Evolutionary conservation across 2,329 filamentous ascomycete species (phyloP).

Genomic region (Hypoxylon sp.): DNA sequence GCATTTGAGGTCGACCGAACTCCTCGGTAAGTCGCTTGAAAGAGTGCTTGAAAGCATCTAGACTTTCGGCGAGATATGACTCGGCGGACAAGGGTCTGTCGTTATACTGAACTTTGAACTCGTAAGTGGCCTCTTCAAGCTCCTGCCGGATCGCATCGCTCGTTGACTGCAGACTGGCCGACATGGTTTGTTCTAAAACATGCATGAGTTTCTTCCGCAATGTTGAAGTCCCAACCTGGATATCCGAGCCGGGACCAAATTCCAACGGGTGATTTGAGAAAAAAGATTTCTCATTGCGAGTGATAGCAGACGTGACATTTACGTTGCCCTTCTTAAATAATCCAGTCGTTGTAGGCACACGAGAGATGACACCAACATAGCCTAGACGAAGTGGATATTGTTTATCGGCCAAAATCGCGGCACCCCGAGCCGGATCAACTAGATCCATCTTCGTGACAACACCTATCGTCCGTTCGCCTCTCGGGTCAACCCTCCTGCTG

Average conservation of each 20-base stretch:
- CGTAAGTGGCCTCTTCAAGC: constrained; percentile 95
- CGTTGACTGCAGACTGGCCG: constrained; percentile 87
- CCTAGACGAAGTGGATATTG: constrained; percentile 96
- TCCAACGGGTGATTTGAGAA: constrained; percentile 87
- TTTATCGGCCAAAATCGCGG: constrained; percentile 83
- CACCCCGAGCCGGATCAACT: constrained; percentile 85
- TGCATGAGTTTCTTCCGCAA: constrained; percentile 97
- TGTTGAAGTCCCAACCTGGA: constrained; percentile 86
- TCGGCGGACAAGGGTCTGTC: constrained; percentile 94
- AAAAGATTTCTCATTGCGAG: constrained; percentile 88
- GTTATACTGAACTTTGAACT: constrained; percentile 99
- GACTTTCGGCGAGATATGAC: constrained; percentile 93
- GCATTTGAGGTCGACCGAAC: constrained; percentile 91
- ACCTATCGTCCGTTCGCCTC: constrained; percentile 95
- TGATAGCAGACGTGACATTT: constrained; percentile 85
- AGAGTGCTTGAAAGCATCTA: constrained; percentile 97
- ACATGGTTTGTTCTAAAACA: constrained; percentile 97
- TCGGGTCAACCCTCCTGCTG: constrained; percentile 90
- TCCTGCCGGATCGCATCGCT: constrained; percentile 95
- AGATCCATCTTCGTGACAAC: constrained; percentile 99
- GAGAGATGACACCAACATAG: constrained; percentile 95
- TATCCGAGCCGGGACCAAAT: constrained; percentile 80
- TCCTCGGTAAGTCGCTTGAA: constrained; percentile 94
- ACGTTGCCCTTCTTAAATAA: constrained; percentile 87
- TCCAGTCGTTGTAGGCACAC: constrained; percentile 77